Percentiles rank a stretch among this genome's conserved stretches.
Conservation (phyloP, 768 basidiomycete species). For the Clitopilus passeckerianus region DNA sequence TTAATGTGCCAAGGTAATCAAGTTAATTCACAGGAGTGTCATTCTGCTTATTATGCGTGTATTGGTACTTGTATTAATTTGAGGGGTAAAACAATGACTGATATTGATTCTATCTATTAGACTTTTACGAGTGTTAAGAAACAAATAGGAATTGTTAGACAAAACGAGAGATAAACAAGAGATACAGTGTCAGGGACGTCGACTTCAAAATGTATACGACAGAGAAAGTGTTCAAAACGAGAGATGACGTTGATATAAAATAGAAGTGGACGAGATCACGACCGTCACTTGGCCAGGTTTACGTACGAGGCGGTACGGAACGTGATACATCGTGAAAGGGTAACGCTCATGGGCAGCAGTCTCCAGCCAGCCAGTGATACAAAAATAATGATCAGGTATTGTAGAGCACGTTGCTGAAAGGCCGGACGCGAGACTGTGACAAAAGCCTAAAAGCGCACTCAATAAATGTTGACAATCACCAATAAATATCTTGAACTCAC, state of each 20-base stretch:
- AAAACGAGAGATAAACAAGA: no score
- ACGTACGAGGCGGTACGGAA: constrained; percentile 57
- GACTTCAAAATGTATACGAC: no score
- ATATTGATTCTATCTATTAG: no score
- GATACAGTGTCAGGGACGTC: no score
- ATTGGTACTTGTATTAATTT: no score
- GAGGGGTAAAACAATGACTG: no score
- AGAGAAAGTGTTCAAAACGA: no score
- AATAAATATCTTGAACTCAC: constrained; percentile 16
- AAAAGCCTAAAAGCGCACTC: not conserved
- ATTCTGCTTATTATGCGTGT: no score
- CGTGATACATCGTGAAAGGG: constrained; percentile 49
- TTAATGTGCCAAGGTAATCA: no score
- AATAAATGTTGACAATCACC: not conserved
- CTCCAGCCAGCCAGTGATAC: constrained; percentile 15
- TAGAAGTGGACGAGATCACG: constrained; percentile 52
- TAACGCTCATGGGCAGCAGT: constrained; percentile 29
- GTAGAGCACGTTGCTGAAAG: constrained; percentile 26
- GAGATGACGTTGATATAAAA: not conserved
- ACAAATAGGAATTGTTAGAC: no score
- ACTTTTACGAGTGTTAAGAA: no score
- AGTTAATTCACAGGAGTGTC: no score
- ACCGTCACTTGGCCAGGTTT: constrained; percentile 58
- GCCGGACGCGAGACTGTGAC: constrained; percentile 1
- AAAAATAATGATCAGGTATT: constrained; percentile 26